These are phyloP conservation scores for Micractinium sp. DNA, from an alignment of 139 green algal genomes.

Conservation along the genomic window DNA sequence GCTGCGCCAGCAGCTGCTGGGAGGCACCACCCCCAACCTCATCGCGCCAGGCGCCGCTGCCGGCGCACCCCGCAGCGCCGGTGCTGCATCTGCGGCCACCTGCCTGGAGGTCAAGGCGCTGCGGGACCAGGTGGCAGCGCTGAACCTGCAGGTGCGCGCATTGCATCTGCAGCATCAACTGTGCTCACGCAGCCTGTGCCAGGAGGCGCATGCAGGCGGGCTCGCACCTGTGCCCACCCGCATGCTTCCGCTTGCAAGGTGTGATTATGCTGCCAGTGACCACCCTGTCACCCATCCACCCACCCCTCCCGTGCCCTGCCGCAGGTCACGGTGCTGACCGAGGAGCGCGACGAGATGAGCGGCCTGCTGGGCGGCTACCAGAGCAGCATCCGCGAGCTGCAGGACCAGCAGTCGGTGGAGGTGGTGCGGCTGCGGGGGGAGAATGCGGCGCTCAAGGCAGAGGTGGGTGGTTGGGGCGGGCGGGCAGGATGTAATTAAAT, in stretches of 20 bases:
- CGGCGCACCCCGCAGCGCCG: background rate
- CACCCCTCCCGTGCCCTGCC: background rate
- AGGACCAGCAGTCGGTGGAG: constrained; percentile 38
- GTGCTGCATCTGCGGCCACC: background rate
- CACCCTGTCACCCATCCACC: background rate
- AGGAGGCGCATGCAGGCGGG: background rate
- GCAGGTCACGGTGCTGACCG: background rate
- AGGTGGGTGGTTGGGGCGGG: constrained; percentile 16
- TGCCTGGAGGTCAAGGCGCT: background rate
- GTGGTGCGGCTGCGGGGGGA: constrained; percentile 35
- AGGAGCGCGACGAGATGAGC: constrained; percentile 27
- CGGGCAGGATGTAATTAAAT: no score
- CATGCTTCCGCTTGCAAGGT: background rate
- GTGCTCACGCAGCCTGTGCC: background rate
- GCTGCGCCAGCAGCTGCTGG: constrained; percentile 27
- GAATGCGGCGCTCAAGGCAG: constrained; percentile 19
- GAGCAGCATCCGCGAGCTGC: constrained; percentile 32
- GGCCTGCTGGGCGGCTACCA: constrained; percentile 46
- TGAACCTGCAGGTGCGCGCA: constrained; percentile 3
- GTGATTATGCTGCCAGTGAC: background rate
- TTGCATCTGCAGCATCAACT: background rate
- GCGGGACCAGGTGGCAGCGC: background rate
- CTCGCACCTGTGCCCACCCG: no score
- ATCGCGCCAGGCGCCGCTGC: background rate
- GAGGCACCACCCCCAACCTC: background rate